phyloP scores from a whole-genome alignment of 208 protist species.

The Trypanosoma avium region DNA sequence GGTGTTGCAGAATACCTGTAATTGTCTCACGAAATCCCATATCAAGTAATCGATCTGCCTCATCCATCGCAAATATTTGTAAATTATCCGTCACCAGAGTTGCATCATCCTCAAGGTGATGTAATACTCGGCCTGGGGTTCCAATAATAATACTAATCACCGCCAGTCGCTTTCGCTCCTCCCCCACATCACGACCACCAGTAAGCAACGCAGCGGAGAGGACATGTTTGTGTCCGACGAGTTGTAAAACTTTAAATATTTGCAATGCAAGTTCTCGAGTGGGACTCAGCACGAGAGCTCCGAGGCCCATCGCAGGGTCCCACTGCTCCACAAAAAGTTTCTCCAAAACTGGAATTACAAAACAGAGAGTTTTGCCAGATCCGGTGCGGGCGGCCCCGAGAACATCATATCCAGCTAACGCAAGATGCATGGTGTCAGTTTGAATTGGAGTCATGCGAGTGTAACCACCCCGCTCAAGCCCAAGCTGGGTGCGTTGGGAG shows the following conservation, averaged over 20 bases:
- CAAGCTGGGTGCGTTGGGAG: constrained; percentile 89
- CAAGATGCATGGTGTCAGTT: constrained; percentile 91
- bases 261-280: constrained; percentile 98
- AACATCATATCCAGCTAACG: constrained; percentile 96
- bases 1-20: constrained; percentile 92
- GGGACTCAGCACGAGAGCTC: constrained; percentile 97
- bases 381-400: constrained; percentile 98
- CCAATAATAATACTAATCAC: constrained; percentile 98
- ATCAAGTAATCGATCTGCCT: constrained; percentile 98
- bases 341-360: constrained; percentile 97
- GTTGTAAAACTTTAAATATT: constrained; percentile 98
- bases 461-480: constrained; percentile 91
- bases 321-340: constrained; percentile 89
- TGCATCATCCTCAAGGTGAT: constrained; percentile 98
- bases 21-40: constrained; percentile 96
- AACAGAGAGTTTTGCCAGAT: constrained; percentile 98
- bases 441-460: constrained; percentile 97
- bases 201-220: constrained; percentile 97
- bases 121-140: constrained; percentile 98
- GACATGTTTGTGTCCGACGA: constrained; percentile 92
- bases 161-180: constrained; percentile 93
- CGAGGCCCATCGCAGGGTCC: constrained; percentile 92
- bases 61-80: constrained; percentile 98
- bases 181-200: constrained; percentile 96
- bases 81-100: constrained; percentile 92